Percentiles rank a stretch among this genome's conserved stretches.
Conservation (phyloP, 2,329 filamentous ascomycete species). For the Neonectria magnoliae region DNA sequence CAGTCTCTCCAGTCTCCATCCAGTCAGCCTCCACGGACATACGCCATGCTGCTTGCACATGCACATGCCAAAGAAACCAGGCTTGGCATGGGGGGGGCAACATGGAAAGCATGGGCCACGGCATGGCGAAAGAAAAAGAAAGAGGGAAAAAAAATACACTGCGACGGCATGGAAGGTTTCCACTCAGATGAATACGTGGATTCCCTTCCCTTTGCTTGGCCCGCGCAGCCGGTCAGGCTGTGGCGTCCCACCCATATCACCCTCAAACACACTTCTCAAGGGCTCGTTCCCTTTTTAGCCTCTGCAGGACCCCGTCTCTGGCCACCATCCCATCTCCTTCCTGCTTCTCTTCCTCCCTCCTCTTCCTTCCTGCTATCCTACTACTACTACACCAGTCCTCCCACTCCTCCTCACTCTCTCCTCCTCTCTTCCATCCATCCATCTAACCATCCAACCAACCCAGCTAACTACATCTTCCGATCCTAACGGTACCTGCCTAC, state of each 20-base stretch:
- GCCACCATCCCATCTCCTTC: conserved; percentile 30
- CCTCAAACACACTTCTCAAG: conserved; percentile 17
- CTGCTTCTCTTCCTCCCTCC: conserved; percentile 19
- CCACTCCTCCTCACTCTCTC: conserved; percentile 11
- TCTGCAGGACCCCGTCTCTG: conserved; percentile 35
- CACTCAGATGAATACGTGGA: conserved; percentile 14
- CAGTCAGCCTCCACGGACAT: background rate
- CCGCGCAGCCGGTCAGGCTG: conserved; percentile 28
- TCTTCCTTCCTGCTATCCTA: conserved; percentile 8
- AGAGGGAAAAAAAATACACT: background rate
- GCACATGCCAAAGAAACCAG: conserved; percentile 24
- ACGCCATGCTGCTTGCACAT: conserved; percentile 5
- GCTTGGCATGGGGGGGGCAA: background rate
- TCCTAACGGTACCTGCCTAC: background rate
- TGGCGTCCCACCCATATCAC: conserved; percentile 38
- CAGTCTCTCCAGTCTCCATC: background rate
- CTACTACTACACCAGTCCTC: conserved; percentile 7
- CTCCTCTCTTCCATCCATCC: conserved; percentile 17
- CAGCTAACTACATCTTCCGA: background rate
- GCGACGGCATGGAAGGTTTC: background rate
- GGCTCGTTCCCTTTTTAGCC: conserved; percentile 35
- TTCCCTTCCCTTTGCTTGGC: background rate
- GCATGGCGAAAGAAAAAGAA: no score
- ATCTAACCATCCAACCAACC: background rate
- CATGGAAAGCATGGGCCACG: no score